Conservation (phyloP, 495 filamentous ascomycete species). For the Apodospora peruviana region DNA sequence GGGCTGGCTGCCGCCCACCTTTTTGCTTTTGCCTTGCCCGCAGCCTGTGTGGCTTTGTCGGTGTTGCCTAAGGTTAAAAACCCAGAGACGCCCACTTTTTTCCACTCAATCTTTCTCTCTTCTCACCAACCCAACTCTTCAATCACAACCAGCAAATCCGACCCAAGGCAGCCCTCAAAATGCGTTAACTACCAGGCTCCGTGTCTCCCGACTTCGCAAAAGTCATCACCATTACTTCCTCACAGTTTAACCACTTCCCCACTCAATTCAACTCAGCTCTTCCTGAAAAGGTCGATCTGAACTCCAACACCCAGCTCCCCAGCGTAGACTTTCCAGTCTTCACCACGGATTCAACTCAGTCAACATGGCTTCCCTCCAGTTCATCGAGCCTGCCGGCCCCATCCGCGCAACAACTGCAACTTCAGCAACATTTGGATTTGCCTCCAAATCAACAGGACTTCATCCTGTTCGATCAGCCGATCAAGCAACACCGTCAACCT, state of each 20-base stretch:
- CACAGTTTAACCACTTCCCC: slow-evolving; percentile 32
- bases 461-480: slow-evolving; percentile 47
- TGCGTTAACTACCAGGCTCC: slow-evolving; percentile 23
- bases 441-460: slow-evolving; percentile 47
- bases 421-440: slow-evolving; percentile 39
- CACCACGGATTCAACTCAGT: slow-evolving; percentile 54
- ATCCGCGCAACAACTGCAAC: slow-evolving; percentile 45
- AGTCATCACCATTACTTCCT: slow-evolving; percentile 43
- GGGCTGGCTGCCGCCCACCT: not conserved
- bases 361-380: slow-evolving; percentile 57
- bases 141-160: slow-evolving; percentile 7
- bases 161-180: slow-evolving; percentile 29
- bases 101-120: slow-evolving; percentile 11
- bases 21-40: not conserved
- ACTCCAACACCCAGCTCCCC: slow-evolving; percentile 43
- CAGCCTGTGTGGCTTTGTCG: slow-evolving; percentile 5
- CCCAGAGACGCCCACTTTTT: slow-evolving; percentile 17
- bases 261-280: slow-evolving; percentile 44
- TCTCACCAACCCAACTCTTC: slow-evolving; percentile 21
- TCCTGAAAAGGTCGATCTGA: slow-evolving; percentile 51
- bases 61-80: slow-evolving; percentile 37
- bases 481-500: slow-evolving; percentile 43
- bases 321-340: slow-evolving; percentile 52
- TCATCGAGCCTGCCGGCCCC: slow-evolving; percentile 53
- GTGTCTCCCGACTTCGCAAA: slow-evolving; percentile 12